Evolutionary conservation across 352 stramenopile genomes (phyloP).

Genomic region (Globisporangium canariense): DNA sequence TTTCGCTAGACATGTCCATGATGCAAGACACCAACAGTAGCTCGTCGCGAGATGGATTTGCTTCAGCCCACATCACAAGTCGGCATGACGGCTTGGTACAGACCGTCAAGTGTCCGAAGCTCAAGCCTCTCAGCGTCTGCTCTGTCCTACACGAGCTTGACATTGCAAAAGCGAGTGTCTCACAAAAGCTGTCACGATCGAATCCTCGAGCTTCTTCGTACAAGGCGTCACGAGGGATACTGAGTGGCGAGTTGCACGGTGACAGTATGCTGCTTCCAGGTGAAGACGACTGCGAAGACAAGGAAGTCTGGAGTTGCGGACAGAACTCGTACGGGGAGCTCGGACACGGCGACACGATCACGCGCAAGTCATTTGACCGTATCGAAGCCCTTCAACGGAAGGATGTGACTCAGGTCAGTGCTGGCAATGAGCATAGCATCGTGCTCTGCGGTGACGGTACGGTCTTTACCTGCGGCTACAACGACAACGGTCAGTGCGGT

Average conservation of each 20-base stretch:
- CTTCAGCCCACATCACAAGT: conserved; percentile 7
- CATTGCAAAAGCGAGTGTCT: conserved; percentile 24
- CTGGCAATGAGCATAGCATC: conserved; percentile 93
- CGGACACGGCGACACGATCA: conserved; percentile 86
- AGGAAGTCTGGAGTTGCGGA: conserved; percentile 92
- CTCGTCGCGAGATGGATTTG: conserved; percentile 14
- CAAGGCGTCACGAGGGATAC: not conserved
- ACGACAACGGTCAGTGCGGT: conserved; percentile 94
- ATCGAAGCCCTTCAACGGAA: conserved; percentile 74
- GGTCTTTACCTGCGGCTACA: conserved; percentile 90
- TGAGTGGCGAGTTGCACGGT: not conserved
- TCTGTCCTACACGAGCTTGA: conserved; percentile 42
- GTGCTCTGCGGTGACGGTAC: conserved; percentile 69
- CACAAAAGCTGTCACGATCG: not conserved
- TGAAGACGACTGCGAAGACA: conserved; percentile 52
- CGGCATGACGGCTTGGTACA: conserved; percentile 21
- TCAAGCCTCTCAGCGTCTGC: conserved; percentile 40
- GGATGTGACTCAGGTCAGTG: conserved; percentile 74
- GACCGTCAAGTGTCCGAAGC: conserved; percentile 38
- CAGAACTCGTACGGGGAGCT: conserved; percentile 95
- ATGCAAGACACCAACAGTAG: conserved; percentile 22
- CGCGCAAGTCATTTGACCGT: conserved; percentile 79
- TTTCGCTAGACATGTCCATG: conserved; percentile 36
- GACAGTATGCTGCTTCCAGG: conserved; percentile 4
- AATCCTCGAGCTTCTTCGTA: not conserved